Percentiles rank a stretch among this genome's conserved stretches.
These are phyloP conservation scores for Ceratocystis cacaofunesta DNA, from an alignment of 2,329 filamentous ascomycete genomes.

Conservation along the genomic window DNA sequence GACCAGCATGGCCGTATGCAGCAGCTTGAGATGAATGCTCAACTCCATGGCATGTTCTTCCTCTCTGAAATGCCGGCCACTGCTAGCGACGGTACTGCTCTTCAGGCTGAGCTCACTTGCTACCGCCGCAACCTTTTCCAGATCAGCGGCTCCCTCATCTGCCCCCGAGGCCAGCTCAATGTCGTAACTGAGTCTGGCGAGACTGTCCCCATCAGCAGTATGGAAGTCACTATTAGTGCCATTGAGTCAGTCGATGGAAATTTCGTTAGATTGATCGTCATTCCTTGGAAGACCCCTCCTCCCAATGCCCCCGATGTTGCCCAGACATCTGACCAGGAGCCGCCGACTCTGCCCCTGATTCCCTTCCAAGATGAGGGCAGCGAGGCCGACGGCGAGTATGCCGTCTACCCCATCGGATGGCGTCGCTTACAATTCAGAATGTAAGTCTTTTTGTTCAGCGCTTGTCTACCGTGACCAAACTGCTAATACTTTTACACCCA, in stretches of 20 bases:
- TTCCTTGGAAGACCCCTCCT: slow-evolving; percentile 92
- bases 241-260: slow-evolving; percentile 93
- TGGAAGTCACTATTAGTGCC: slow-evolving; percentile 79
- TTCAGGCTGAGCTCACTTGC: slow-evolving; percentile 78
- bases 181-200: slow-evolving; percentile 74
- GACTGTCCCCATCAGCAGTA: slow-evolving; percentile 63
- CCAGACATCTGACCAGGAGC: slow-evolving; percentile 64
- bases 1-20: slow-evolving; percentile 45
- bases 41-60: slow-evolving; percentile 82
- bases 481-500: slow-evolving; percentile 17
- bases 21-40: slow-evolving; percentile 50
- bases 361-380: slow-evolving; percentile 47
- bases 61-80: slow-evolving; percentile 63
- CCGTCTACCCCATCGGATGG: slow-evolving; percentile 87
- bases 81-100: slow-evolving; percentile 38
- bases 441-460: slow-evolving; percentile 27
- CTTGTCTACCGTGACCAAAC: background rate
- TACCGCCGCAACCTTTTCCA: slow-evolving; percentile 93
- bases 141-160: slow-evolving; percentile 76
- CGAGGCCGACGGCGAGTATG: slow-evolving; percentile 60
- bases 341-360: slow-evolving; percentile 62
- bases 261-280: slow-evolving; percentile 82
- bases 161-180: slow-evolving; percentile 62
- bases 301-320: slow-evolving; percentile 56
- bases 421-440: slow-evolving; percentile 84